Conservation (phyloP, 352 stramenopile genomes). For the Phytophthora pluvialis region DNA sequence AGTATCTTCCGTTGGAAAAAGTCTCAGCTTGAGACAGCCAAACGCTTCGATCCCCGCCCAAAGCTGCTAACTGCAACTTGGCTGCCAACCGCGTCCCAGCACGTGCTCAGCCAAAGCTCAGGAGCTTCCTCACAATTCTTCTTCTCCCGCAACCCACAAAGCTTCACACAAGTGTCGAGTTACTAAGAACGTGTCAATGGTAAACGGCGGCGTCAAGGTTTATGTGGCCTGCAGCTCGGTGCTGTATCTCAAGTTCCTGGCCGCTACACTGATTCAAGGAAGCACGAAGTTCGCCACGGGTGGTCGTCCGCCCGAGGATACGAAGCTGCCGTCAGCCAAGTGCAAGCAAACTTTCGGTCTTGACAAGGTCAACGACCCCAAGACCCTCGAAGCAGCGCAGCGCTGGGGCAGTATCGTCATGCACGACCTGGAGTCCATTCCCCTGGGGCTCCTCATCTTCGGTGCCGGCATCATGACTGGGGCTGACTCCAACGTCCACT, state of each 20-base stretch:
- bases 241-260: conserved; percentile 74
- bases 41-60: not conserved
- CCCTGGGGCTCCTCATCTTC: conserved; percentile 59
- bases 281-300: conserved; percentile 58
- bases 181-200: conserved; percentile 7
- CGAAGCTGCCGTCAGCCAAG: conserved; percentile 38
- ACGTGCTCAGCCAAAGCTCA: not conserved
- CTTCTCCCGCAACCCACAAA: not conserved
- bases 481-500: conserved; percentile 45
- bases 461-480: conserved; percentile 49
- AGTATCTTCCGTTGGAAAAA: conserved; percentile 7
- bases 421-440: conserved; percentile 75
- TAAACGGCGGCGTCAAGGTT: conserved; percentile 10
- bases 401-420: conserved; percentile 61
- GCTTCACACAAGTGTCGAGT: not conserved
- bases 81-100: not conserved
- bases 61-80: conserved; percentile 1
- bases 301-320: conserved; percentile 61
- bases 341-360: conserved; percentile 24
- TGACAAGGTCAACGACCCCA: conserved; percentile 35
- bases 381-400: conserved; percentile 36
- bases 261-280: conserved; percentile 53
- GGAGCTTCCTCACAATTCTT: not conserved
- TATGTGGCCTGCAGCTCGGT: conserved; percentile 44
- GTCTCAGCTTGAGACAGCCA: conserved; percentile 14